phyloP scores from a whole-genome alignment of 2,329 filamentous ascomycete species.

The Rhynchosporium secalis region DNA sequence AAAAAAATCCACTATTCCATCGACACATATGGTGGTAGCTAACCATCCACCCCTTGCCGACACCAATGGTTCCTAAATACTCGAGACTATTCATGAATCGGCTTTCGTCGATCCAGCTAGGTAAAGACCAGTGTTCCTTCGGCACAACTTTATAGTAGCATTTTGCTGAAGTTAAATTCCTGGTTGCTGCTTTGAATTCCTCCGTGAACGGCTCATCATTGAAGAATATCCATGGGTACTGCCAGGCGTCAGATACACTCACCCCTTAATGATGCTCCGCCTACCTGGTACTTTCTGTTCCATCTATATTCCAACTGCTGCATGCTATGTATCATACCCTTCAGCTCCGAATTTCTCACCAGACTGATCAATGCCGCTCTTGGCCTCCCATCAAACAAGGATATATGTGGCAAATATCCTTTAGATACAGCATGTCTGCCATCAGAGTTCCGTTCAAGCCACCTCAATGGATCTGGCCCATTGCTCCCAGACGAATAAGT shows the following conservation, averaged over 20 bases:
- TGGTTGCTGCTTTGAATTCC: conserved; percentile 70
- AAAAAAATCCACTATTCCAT: conserved; percentile 84
- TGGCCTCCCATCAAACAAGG: conserved; percentile 33
- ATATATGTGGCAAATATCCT: conserved; percentile 9
- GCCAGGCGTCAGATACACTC: background rate
- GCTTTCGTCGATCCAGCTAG: conserved; percentile 89
- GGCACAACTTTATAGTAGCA: conserved; percentile 75
- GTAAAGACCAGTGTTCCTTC: conserved; percentile 92
- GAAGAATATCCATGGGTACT: conserved; percentile 88
- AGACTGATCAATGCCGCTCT: conserved; percentile 59
- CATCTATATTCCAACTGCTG: conserved; percentile 72
- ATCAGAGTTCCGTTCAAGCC: conserved; percentile 41
- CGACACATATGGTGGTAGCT: conserved; percentile 99
- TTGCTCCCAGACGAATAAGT: conserved; percentile 19
- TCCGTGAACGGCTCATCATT: conserved; percentile 77
- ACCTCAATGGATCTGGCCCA: conserved; percentile 37
- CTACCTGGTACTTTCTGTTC: conserved; percentile 60
- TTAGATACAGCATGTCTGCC: conserved; percentile 37
- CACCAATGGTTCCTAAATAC: conserved; percentile 88
- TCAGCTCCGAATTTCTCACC: conserved; percentile 70
- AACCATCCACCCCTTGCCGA: conserved; percentile 94
- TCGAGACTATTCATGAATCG: conserved; percentile 85
- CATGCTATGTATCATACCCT: conserved; percentile 69
- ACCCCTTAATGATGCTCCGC: background rate
- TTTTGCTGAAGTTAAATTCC: conserved; percentile 68